phyloP scores from a whole-genome alignment of 768 basidiomycete genomes.

The Paxillus rubicundulus region DNA sequence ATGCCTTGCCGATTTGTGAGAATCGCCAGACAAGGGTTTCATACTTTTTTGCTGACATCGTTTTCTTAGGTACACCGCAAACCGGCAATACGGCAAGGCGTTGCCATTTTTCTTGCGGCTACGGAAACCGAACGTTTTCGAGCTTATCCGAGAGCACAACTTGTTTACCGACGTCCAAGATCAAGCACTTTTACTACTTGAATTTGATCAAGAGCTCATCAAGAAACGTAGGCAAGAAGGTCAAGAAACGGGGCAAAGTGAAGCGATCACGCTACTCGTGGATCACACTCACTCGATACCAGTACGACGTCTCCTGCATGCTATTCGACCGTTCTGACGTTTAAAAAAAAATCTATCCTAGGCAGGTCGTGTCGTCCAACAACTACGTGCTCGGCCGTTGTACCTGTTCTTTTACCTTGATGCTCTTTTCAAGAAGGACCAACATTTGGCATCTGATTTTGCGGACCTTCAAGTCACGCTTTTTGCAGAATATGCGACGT shows the following conservation, averaged over 20 bases:
- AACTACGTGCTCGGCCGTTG: slow-evolving; percentile 69
- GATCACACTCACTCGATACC: slow-evolving; percentile 96
- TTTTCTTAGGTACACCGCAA: slow-evolving; percentile 67
- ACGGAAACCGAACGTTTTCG: slow-evolving; percentile 86
- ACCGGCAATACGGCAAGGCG: slow-evolving; percentile 93
- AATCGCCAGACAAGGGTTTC: not conserved
- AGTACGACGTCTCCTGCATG: slow-evolving; percentile 42
- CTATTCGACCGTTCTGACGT: not conserved
- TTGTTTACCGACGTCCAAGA: slow-evolving; percentile 94
- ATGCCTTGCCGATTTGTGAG: slow-evolving; percentile 86
- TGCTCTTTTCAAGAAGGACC: slow-evolving; percentile 83
- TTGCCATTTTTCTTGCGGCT: slow-evolving; percentile 86
- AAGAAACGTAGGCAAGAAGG: slow-evolving; percentile 50
- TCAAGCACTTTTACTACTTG: slow-evolving; percentile 86
- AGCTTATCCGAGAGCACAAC: slow-evolving; percentile 90
- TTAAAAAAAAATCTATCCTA: slow-evolving; percentile 37
- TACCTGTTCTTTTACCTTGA: slow-evolving; percentile 95
- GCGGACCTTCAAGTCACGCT: slow-evolving; percentile 88
- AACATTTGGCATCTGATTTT: slow-evolving; percentile 74
- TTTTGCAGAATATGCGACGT: slow-evolving; percentile 83
- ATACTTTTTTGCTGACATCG: not conserved
- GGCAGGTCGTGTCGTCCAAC: slow-evolving; percentile 86
- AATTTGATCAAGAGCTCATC: slow-evolving; percentile 89
- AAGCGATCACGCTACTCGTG: slow-evolving; percentile 84
- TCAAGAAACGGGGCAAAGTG: slow-evolving; percentile 49